These are phyloP conservation scores for Agapanthus africanus DNA, from an alignment of 106 monocot species.

Conservation along the genomic window DNA sequence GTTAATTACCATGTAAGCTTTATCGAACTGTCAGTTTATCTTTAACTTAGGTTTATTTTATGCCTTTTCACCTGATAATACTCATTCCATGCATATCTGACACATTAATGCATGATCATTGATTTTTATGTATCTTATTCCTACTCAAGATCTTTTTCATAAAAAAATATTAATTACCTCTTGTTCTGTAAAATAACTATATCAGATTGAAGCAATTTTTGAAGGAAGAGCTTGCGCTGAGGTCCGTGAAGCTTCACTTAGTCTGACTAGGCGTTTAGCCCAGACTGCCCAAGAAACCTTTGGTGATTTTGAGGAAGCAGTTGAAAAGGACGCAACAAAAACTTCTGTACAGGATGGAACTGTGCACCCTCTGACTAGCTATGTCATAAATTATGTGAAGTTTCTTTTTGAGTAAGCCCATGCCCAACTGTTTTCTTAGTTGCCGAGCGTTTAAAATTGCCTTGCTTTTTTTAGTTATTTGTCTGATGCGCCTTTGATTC, in stretches of 20 bases:
- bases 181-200: too few species aligned
- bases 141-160: too few species aligned
- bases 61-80: too few species aligned
- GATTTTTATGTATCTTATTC: too few species aligned
- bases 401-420: slow-evolving; percentile 41
- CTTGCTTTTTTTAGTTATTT: not conserved
- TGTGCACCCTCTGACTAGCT: slow-evolving; percentile 73
- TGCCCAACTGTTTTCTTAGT: not conserved
- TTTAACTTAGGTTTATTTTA: too few species aligned
- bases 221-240: slow-evolving; percentile 65
- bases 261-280: slow-evolving; percentile 54
- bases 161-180: too few species aligned
- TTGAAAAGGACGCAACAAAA: slow-evolving; percentile 91
- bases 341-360: slow-evolving; percentile 83
- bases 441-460: not conserved
- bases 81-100: too few species aligned
- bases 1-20: not conserved
- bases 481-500: not conserved
- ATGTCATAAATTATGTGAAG: slow-evolving; percentile 70
- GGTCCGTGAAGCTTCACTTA: slow-evolving; percentile 57
- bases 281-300: slow-evolving; percentile 86
- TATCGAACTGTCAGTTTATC: too few species aligned
- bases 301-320: slow-evolving; percentile 93
- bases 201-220: slow-evolving; percentile 79
- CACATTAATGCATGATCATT: too few species aligned